Evolutionary conservation across 805 yeast genomes (phyloP).

Genomic region (Myxozyma kluyveri): DNA sequence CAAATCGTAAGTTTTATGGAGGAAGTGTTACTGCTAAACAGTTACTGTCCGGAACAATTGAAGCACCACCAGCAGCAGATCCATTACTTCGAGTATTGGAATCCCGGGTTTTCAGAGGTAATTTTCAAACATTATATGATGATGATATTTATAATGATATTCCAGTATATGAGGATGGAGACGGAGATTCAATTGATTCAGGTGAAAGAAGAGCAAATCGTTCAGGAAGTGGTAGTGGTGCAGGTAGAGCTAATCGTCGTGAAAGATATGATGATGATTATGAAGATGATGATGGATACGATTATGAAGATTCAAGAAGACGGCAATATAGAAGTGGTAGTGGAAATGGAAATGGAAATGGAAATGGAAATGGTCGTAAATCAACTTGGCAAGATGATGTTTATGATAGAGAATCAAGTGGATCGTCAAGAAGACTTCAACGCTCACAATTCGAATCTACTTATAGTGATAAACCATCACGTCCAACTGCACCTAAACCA

Average conservation of each 20-base stretch:
- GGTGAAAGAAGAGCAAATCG: constrained; percentile 14
- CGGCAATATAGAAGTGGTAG: constrained; percentile 31
- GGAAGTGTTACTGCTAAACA: constrained; percentile 80
- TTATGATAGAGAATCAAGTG: constrained; percentile 50
- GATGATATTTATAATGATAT: constrained; percentile 74
- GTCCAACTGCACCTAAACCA: constrained; percentile 47
- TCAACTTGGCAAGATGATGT: constrained; percentile 87
- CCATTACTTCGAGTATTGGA: constrained; percentile 81
- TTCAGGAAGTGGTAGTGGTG: constrained; percentile 5
- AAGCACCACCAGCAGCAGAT: constrained; percentile 88
- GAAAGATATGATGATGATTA: constrained; percentile 31
- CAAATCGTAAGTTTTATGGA: constrained; percentile 93
- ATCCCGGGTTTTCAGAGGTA: constrained; percentile 71
- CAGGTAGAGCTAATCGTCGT: constrained; percentile 3
- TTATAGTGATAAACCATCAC: constrained; percentile 42
- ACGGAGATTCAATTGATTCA: constrained; percentile 23
- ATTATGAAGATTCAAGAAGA: constrained; percentile 43
- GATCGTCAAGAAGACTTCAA: constrained; percentile 41
- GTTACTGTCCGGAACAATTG: constrained; percentile 82
- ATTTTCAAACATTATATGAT: constrained; percentile 51
- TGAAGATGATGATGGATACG: constrained; percentile 41
- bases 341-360: constrained; percentile 26
- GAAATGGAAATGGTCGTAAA: constrained; percentile 7
- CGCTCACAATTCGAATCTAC: constrained; percentile 44
- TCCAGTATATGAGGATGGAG: constrained; percentile 49